Evolutionary conservation across 2,329 filamentous ascomycete genomes (phyloP).

Genomic region (Beauveria varroae): DNA sequence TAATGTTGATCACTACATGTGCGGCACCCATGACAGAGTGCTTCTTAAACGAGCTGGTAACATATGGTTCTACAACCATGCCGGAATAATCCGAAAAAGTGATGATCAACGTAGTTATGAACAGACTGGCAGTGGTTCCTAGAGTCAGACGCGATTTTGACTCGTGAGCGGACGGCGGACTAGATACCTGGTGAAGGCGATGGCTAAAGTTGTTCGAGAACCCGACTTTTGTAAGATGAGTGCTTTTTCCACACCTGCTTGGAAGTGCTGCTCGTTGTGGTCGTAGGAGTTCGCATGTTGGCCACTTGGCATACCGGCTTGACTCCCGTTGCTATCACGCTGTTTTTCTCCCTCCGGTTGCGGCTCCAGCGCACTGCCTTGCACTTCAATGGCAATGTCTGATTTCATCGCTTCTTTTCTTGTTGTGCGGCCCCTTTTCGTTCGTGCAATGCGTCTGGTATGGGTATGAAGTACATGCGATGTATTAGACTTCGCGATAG

Average conservation of each 20-base stretch:
- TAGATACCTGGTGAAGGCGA: neutral
- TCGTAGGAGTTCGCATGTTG: too few species aligned
- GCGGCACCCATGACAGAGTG: conserved; percentile 44
- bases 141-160: neutral
- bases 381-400: neutral
- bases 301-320: too few species aligned
- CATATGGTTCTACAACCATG: conserved; percentile 25
- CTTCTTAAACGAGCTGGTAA: conserved; percentile 31
- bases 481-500: neutral
- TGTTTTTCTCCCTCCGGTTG: too few species aligned
- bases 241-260: neutral
- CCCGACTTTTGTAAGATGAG: neutral
- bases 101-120: conserved; percentile 23
- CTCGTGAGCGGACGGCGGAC: too few species aligned
- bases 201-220: neutral
- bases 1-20: conserved; percentile 39
- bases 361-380: neutral
- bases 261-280: neutral
- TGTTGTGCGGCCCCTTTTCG: neutral
- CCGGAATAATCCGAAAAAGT: conserved; percentile 25
- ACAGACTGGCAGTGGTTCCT: conserved; percentile 16
- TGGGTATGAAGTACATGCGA: neutral
- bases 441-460: neutral
- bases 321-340: neutral
- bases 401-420: neutral